phyloP scores from a whole-genome alignment of 2,329 filamentous ascomycete genomes.

The Mollisiaceae sp. region DNA sequence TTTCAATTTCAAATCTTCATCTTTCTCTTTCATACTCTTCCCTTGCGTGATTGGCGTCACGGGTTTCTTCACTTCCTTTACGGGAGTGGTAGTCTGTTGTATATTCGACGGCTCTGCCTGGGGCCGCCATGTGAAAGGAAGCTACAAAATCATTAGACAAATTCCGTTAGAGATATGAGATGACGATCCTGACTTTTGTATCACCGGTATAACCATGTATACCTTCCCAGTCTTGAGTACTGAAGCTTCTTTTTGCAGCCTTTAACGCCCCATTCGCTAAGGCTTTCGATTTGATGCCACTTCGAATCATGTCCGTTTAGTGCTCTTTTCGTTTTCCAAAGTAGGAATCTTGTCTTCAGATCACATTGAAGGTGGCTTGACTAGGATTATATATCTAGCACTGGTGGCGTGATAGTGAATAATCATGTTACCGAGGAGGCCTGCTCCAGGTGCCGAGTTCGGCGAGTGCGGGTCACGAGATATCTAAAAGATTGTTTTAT shows the following conservation, averaged over 20 bases:
- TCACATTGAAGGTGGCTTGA: not conserved
- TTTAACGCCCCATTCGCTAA: not conserved
- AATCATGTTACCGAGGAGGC: not conserved
- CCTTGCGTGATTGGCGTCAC: not conserved
- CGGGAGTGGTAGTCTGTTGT: not conserved
- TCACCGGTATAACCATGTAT: not conserved
- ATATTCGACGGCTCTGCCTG: not conserved
- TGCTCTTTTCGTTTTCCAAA: not conserved
- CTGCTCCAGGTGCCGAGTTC: not conserved
- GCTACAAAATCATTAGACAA: not conserved
- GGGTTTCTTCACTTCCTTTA: not conserved
- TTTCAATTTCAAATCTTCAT: conserved; percentile 69
- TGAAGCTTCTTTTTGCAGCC: not conserved
- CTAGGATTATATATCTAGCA: not conserved
- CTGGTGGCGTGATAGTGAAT: not conserved
- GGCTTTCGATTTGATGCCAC: not conserved
- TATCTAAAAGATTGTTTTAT: not conserved
- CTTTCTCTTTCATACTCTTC: conserved; percentile 40
- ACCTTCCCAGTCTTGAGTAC: not conserved
- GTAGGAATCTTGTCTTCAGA: not conserved
- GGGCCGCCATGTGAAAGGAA: not conserved
- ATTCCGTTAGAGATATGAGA: not conserved
- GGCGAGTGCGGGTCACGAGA: not conserved
- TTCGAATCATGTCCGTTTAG: not conserved
- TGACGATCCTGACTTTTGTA: not conserved